A percentile compares a stretch with the other conserved stretches of the same genome.
phyloP scores from a whole-genome alignment of 768 basidiomycete species.

The Rhizopogon salebrosus region DNA sequence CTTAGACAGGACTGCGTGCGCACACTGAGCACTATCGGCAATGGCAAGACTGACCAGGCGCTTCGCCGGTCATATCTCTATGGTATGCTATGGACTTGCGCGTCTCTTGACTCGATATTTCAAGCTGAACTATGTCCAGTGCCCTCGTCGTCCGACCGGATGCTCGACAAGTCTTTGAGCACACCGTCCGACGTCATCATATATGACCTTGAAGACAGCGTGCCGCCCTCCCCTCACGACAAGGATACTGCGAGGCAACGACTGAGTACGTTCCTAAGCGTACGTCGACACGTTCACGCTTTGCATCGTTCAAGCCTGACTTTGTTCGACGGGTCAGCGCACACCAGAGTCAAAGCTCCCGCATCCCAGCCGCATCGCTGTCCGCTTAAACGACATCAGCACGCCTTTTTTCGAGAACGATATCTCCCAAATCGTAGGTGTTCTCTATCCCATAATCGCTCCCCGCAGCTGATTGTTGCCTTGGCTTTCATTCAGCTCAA shows the following conservation, averaged over 20 bases:
- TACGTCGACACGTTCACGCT: conserved; percentile 22
- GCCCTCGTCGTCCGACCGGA: conserved; percentile 72
- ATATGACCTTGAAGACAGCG: conserved; percentile 88
- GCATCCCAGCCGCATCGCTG: conserved; percentile 50
- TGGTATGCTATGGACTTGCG: not conserved
- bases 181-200: conserved; percentile 69
- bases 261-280: conserved; percentile 52
- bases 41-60: not conserved
- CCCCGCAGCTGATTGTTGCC: not conserved
- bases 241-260: conserved; percentile 56
- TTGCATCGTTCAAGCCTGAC: not conserved
- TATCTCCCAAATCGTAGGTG: conserved; percentile 50
- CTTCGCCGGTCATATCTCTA: conserved; percentile 1
- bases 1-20: not conserved
- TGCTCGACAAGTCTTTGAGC: conserved; percentile 73
- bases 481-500: conserved; percentile 32
- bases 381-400: conserved; percentile 63
- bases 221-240: conserved; percentile 53
- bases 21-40: not conserved
- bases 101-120: no score
- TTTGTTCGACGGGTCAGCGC: conserved; percentile 14
- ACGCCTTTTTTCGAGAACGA: conserved; percentile 68
- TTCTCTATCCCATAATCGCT: not conserved
- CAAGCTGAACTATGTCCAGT: conserved; percentile 36
- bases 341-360: conserved; percentile 31